Evolutionary conservation across 2,329 filamentous ascomycete genomes (phyloP).

Genomic region (Colletotrichum sp.): DNA sequence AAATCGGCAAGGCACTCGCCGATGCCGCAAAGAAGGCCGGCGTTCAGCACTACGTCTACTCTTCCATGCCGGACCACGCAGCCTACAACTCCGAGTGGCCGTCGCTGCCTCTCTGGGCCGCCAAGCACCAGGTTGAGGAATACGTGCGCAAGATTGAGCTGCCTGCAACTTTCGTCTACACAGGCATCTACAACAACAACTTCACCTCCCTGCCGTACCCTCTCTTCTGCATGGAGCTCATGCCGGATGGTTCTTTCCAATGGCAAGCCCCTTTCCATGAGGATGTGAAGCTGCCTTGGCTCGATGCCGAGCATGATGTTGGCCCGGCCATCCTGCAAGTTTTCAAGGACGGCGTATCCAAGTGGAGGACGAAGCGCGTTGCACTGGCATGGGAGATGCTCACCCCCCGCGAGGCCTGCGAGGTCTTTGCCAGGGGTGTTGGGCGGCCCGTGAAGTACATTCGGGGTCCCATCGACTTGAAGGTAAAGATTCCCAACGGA

Average conservation of each 20-base stretch:
- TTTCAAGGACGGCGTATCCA: conserved; percentile 88
- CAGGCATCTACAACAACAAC: conserved; percentile 99
- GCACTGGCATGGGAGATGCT: conserved; percentile 91
- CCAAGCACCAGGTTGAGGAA: conserved; percentile 91
- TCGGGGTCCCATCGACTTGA: conserved; percentile 79
- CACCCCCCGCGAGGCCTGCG: conserved; percentile 82
- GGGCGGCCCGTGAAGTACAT: conserved; percentile 80
- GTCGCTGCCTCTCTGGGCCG: conserved; percentile 86
- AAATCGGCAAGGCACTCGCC: conserved; percentile 86
- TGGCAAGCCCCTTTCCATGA: conserved; percentile 96
- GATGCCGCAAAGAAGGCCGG: conserved; percentile 86
- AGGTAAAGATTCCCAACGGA: conserved; percentile 83
- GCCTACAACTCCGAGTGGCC: conserved; percentile 80
- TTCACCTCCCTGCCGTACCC: conserved; percentile 94
- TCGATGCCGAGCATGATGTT: conserved; percentile 95
- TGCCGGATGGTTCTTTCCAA: conserved; percentile 82
- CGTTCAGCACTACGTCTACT: conserved; percentile 93
- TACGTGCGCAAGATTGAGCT: conserved; percentile 85
- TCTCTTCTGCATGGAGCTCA: conserved; percentile 92
- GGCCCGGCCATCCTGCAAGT: conserved; percentile 91
- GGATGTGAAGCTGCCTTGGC: conserved; percentile 87
- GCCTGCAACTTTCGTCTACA: conserved; percentile 91
- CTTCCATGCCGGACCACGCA: conserved; percentile 94
- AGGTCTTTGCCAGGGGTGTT: conserved; percentile 79
- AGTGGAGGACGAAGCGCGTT: conserved; percentile 82